A percentile compares a stretch with the other conserved stretches of the same genome.
Conservation (phyloP, 768 basidiomycete genomes). For the Pholiota molesta region DNA sequence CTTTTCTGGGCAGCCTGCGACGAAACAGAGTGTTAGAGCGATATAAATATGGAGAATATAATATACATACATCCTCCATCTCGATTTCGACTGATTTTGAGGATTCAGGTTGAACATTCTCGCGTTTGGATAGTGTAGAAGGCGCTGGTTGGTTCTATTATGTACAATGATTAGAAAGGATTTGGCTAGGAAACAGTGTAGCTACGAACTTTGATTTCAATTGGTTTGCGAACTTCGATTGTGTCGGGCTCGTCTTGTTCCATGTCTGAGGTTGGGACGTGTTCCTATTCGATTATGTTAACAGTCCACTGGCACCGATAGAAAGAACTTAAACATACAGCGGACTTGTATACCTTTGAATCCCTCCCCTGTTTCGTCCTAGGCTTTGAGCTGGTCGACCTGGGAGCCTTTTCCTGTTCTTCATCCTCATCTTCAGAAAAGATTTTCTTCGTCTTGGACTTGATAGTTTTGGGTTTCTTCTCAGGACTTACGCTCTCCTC, state of each 20-base stretch:
- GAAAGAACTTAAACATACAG: neutral
- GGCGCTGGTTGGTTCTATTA: conserved; percentile 2
- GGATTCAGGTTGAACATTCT: neutral
- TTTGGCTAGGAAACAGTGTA: neutral
- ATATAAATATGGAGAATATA: neutral
- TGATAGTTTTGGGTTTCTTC: conserved; percentile 13
- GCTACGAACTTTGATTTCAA: conserved; percentile 7
- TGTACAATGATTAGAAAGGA: neutral
- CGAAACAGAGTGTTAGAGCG: neutral
- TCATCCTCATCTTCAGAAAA: conserved; percentile 13
- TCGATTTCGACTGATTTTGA: neutral
- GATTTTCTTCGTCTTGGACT: conserved; percentile 17
- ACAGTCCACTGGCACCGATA: neutral
- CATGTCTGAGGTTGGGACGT: conserved; percentile 42
- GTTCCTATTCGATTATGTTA: conserved; percentile 16
- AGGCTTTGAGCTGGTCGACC: neutral
- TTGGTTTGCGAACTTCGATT: conserved; percentile 3
- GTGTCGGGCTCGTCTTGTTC: conserved; percentile 31
- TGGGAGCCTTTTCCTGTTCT: neutral
- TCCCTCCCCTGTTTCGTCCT: conserved; percentile 1
- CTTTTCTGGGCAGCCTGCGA: conserved; percentile 33
- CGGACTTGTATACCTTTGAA: conserved; percentile 1
- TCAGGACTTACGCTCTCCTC: conserved; percentile 7
- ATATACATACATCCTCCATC: conserved; percentile 7
- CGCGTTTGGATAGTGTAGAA: neutral